phyloP scores from a whole-genome alignment of 331 rosid genomes.

The Cucumis variabilis region DNA sequence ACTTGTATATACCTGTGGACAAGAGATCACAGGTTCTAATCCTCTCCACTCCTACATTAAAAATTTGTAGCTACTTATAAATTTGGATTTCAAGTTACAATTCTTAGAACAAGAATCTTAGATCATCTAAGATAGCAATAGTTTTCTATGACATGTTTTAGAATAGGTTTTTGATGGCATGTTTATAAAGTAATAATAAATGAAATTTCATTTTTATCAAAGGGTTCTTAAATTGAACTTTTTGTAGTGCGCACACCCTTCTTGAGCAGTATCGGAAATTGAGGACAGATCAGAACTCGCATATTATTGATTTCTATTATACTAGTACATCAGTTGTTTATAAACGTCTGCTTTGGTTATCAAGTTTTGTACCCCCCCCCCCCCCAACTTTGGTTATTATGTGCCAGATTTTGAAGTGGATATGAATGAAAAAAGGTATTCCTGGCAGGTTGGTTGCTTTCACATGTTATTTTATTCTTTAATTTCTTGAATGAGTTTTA shows the following conservation, averaged over 20 bases:
- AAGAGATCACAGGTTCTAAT: too few relatives aligned
- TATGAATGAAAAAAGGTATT: constrained; percentile 96
- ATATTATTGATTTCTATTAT: constrained; percentile 91
- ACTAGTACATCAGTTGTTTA: constrained; percentile 54
- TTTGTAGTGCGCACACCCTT: constrained; percentile 91
- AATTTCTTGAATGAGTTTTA: background rate
- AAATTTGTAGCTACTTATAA: too few relatives aligned
- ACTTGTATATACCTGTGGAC: too few relatives aligned
- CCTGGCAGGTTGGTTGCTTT: constrained; percentile 87
- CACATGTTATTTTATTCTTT: constrained; percentile 29
- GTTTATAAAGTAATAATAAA: too few relatives aligned
- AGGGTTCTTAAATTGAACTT: constrained; percentile 27
- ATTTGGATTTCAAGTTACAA: too few relatives aligned
- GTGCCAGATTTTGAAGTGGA: constrained; percentile 95
- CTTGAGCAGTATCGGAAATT: constrained; percentile 85
- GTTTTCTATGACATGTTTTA: too few relatives aligned
- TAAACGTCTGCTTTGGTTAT: background rate
- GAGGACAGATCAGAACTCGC: constrained; percentile 84
- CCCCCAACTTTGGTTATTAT: constrained; percentile 37
- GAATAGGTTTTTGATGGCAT: too few relatives aligned
- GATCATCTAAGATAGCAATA: too few relatives aligned
- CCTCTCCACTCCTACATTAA: too few relatives aligned
- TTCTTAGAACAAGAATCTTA: too few relatives aligned
- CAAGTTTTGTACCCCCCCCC: background rate
- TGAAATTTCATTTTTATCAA: background rate